Percentiles rank a stretch among this genome's conserved stretches.
phyloP scores from a whole-genome alignment of 176 grass and related monocot species.

The Urochloa ruziziensis region DNA sequence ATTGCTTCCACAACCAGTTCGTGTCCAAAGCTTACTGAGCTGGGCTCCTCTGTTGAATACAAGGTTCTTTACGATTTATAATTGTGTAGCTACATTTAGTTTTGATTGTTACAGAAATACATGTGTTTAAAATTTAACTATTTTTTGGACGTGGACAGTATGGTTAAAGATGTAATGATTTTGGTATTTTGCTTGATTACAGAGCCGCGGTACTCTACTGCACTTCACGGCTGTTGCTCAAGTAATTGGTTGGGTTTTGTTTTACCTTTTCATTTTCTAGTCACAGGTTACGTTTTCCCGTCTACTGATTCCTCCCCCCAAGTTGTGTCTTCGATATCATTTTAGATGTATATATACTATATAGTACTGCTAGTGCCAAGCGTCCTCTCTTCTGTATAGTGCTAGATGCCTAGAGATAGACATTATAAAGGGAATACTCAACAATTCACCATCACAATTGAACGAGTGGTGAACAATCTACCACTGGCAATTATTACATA shows the following conservation, averaged over 20 bases:
- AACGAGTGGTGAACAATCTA: background rate
- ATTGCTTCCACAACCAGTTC: slow-evolving; percentile 39
- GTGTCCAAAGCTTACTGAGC: slow-evolving; percentile 46
- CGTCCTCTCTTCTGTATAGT: background rate
- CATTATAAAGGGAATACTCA: background rate
- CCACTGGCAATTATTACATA: background rate
- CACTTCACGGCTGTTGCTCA: slow-evolving; percentile 41
- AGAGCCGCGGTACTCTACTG: slow-evolving; percentile 39
- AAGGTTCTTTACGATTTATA: slow-evolving; percentile 58
- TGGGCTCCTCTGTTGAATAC: slow-evolving; percentile 53
- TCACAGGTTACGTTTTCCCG: background rate
- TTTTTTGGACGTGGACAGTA: background rate
- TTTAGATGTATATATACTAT: background rate
- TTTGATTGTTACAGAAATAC: background rate
- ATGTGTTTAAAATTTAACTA: background rate
- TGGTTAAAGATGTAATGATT: slow-evolving; percentile 30
- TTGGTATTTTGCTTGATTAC: slow-evolving; percentile 41
- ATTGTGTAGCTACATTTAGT: slow-evolving; percentile 26
- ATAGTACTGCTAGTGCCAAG: background rate
- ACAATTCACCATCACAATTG: background rate
- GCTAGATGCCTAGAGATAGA: background rate
- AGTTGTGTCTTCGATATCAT: background rate
- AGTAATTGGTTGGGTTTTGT: slow-evolving; percentile 42
- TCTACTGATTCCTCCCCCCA: background rate
- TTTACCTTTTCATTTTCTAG: slow-evolving; percentile 29